A percentile compares a stretch with the other conserved stretches of the same genome.
Evolutionary conservation across 768 basidiomycete genomes (phyloP).

Genomic region (Collybiopsis confluens): DNA sequence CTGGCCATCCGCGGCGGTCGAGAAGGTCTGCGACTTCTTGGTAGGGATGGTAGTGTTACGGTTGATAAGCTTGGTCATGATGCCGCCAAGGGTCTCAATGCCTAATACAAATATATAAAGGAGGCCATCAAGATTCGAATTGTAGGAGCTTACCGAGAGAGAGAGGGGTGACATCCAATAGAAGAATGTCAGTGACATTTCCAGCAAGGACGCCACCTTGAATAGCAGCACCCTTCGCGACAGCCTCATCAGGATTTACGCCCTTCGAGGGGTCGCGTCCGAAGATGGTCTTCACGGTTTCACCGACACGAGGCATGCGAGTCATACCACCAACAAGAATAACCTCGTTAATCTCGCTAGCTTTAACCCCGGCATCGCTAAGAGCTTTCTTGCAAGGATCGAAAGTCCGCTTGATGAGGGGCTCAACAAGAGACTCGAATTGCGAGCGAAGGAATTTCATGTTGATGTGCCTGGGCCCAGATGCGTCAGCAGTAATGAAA

Average conservation of each 20-base stretch:
- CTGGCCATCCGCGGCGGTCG: constrained; percentile 97
- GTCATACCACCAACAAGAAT: constrained; percentile 99
- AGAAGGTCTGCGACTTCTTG: constrained; percentile 99
- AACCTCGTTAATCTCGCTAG: constrained; percentile 91
- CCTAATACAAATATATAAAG: constrained; percentile 30
- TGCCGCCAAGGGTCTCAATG: constrained; percentile 97
- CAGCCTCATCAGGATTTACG: constrained; percentile 99
- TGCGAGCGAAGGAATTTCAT: constrained; percentile 80
- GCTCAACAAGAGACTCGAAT: constrained; percentile 81
- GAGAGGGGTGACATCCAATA: constrained; percentile 93
- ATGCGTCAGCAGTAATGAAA: constrained; percentile 94
- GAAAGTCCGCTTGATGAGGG: constrained; percentile 83
- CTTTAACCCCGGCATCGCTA: constrained; percentile 87
- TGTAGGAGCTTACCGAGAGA: constrained; percentile 60
- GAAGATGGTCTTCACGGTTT: constrained; percentile 91
- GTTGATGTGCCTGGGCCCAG: constrained; percentile 98
- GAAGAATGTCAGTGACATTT: constrained; percentile 91
- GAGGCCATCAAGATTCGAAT: no score
- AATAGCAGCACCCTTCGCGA: constrained; percentile 96
- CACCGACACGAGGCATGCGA: constrained; percentile 93
- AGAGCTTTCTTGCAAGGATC: constrained; percentile 98
- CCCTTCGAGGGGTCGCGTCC: constrained; percentile 97
- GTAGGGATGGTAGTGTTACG: constrained; percentile 99
- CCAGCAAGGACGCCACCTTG: constrained; percentile 98
- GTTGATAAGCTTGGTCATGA: constrained; percentile 98